Conservation (phyloP, 2,329 filamentous ascomycete genomes). For the Sarocladium strictum region DNA sequence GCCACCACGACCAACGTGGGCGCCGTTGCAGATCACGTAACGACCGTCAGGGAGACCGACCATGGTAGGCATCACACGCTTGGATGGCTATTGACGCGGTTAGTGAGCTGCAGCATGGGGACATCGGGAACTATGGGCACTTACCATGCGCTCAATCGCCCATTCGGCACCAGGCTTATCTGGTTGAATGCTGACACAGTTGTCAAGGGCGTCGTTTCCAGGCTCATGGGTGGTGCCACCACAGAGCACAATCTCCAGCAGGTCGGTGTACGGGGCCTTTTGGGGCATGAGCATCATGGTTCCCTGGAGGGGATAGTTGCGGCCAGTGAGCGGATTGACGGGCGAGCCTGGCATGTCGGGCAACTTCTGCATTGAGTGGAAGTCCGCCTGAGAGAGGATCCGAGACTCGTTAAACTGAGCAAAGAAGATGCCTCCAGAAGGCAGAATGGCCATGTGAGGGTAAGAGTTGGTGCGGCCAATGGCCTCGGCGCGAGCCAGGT, state of each 20-base stretch:
- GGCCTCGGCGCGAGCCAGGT: slow-evolving; percentile 1
- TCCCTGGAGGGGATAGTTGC: background rate
- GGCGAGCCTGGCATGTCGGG: background rate
- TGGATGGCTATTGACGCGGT: background rate
- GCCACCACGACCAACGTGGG: background rate
- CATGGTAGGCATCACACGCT: slow-evolving; percentile 2
- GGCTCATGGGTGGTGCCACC: background rate
- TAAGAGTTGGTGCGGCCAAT: background rate
- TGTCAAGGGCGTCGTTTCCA: background rate
- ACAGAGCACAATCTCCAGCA: background rate
- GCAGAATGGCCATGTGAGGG: slow-evolving; percentile 3
- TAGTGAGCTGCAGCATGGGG: background rate
- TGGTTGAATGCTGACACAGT: background rate
- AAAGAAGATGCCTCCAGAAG: background rate
- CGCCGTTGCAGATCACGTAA: background rate
- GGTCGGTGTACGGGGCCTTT: background rate
- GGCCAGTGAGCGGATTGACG: background rate
- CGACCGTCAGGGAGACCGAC: background rate
- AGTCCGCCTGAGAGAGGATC: background rate
- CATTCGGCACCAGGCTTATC: background rate
- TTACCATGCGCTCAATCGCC: background rate
- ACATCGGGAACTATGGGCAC: background rate
- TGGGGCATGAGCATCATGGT: background rate
- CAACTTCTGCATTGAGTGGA: background rate
- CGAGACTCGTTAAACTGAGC: slow-evolving; percentile 1